Evolutionary conservation across 371 early-diverging fungal genomes (phyloP).

Genomic region (Cokeromyces recurvatus): DNA sequence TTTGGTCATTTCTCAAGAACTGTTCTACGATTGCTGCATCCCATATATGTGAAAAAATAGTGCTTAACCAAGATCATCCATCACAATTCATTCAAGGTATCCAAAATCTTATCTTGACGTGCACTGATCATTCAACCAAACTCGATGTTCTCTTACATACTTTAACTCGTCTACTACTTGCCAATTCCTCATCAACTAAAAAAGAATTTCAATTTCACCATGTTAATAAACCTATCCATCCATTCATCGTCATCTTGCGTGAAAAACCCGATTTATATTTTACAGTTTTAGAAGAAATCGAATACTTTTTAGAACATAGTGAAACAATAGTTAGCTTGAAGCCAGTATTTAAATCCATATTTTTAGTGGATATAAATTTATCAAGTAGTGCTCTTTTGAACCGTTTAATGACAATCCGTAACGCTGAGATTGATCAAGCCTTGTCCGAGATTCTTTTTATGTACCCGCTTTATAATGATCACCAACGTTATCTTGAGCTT

Average conservation of each 20-base stretch:
- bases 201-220: conserved; percentile 2
- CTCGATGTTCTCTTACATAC: conserved; percentile 17
- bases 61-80: conserved; percentile 1
- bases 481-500: not conserved
- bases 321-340: too few relatives aligned
- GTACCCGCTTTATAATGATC: conserved; percentile 5
- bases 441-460: not conserved
- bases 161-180: conserved; percentile 19
- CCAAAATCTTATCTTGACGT: conserved; percentile 24
- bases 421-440: not conserved
- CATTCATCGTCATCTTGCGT: conserved; percentile 20
- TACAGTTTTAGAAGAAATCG: conserved; percentile 20
- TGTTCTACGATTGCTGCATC: conserved; percentile 29
- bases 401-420: conserved; percentile 4
- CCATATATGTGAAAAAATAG: conserved; percentile 29
- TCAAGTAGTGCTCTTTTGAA: conserved; percentile 15
- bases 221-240: conserved; percentile 14
- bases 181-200: not conserved
- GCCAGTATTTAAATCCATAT: too few relatives aligned
- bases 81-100: conserved; percentile 16
- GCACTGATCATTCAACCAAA: conserved; percentile 16
- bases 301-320: too few relatives aligned
- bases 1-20: not conserved
- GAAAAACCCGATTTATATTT: conserved; percentile 23
- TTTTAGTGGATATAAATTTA: too few relatives aligned